Percentiles rank a stretch among this genome's conserved stretches.
Evolutionary conservation across 1,284 basidiomycete species (phyloP).

Genomic region (Ceratobasidium sp.): DNA sequence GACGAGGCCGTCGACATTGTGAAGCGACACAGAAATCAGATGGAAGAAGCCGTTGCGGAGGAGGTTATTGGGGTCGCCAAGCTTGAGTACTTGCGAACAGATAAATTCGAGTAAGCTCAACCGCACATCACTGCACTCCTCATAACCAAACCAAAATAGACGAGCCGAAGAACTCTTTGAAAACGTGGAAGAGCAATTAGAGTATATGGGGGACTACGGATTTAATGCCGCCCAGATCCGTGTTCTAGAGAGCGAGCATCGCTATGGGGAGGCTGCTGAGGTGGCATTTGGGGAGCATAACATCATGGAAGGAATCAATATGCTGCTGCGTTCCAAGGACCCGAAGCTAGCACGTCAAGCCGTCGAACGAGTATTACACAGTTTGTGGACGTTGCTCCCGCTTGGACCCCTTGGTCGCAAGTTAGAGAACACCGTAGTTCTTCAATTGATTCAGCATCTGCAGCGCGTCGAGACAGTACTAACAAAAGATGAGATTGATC

Average conservation of each 20-base stretch:
- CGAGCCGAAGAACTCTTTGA: conserved; percentile 58
- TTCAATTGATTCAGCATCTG: background rate
- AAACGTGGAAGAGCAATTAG: conserved; percentile 56
- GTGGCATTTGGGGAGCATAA: conserved; percentile 58
- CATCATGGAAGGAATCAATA: conserved; percentile 42
- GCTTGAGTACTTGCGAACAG: conserved; percentile 60
- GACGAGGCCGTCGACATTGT: conserved; percentile 62
- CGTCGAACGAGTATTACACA: conserved; percentile 62
- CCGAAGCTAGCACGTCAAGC: conserved; percentile 50
- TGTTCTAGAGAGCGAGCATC: conserved; percentile 56
- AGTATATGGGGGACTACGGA: conserved; percentile 64
- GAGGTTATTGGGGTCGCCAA: conserved; percentile 58
- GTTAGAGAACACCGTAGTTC: background rate
- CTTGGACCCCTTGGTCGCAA: conserved; percentile 50
- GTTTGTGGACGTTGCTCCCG: conserved; percentile 48
- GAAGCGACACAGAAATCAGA: conserved; percentile 46
- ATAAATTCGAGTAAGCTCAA: conserved; percentile 54
- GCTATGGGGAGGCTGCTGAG: conserved; percentile 61
- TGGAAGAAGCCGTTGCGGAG: conserved; percentile 56
- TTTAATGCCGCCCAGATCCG: conserved; percentile 60
- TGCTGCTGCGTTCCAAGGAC: background rate
- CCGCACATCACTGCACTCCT: background rate
- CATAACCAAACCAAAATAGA: conserved; percentile 29
- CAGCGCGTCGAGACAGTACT: background rate
- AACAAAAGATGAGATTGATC: background rate